A percentile compares a stretch with the other conserved stretches of the same genome.
These are phyloP conservation scores for Phytophthora pini DNA, from an alignment of 352 stramenopile genomes.

Conservation along the genomic window DNA sequence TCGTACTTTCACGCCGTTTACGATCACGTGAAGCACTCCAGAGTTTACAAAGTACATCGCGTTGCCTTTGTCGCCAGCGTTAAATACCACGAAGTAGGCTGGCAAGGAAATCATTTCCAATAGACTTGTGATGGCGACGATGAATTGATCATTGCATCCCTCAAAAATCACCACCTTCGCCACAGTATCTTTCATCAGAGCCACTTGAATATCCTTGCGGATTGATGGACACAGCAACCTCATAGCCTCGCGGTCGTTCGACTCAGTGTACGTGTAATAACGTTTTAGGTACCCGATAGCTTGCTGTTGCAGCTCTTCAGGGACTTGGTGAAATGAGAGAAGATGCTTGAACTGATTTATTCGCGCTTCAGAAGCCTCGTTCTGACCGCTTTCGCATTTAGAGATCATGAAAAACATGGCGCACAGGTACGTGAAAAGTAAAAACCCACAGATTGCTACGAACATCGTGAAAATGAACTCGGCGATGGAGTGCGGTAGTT, in stretches of 20 bases:
- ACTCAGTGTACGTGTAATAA: slow-evolving; percentile 69
- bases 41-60: slow-evolving; percentile 79
- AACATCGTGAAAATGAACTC: slow-evolving; percentile 72
- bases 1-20: slow-evolving; percentile 63
- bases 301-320: slow-evolving; percentile 53
- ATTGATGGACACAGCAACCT: slow-evolving; percentile 69
- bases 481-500: slow-evolving; percentile 50
- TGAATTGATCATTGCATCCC: slow-evolving; percentile 68
- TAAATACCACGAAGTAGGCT: slow-evolving; percentile 57
- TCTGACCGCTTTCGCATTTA: slow-evolving; percentile 65
- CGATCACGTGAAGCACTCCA: slow-evolving; percentile 64
- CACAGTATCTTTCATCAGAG: slow-evolving; percentile 66
- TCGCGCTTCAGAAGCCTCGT: slow-evolving; percentile 56
- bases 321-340: slow-evolving; percentile 69
- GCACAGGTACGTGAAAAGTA: slow-evolving; percentile 74
- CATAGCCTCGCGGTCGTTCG: slow-evolving; percentile 71
- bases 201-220: slow-evolving; percentile 67
- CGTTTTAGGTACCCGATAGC: slow-evolving; percentile 64
- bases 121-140: slow-evolving; percentile 66
- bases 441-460: slow-evolving; percentile 71
- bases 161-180: slow-evolving; percentile 63
- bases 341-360: slow-evolving; percentile 81
- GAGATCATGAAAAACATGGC: slow-evolving; percentile 84
- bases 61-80: slow-evolving; percentile 56
- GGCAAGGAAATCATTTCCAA: slow-evolving; percentile 72